Evolutionary conservation across 2,329 filamentous ascomycete species (phyloP).

Genomic region (Fusarium citri): DNA sequence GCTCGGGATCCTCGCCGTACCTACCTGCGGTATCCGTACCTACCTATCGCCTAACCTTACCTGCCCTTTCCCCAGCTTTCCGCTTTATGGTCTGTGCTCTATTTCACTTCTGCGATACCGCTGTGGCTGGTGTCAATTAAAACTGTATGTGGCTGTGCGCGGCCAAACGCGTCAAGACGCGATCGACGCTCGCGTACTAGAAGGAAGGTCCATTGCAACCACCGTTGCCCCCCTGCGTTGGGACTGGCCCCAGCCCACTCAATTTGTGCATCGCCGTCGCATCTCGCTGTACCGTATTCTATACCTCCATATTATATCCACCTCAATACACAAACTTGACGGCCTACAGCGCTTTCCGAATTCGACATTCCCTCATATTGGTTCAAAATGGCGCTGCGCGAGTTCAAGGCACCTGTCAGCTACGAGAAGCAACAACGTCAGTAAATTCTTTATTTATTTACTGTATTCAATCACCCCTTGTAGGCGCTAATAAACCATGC

Average conservation of each 20-base stretch:
- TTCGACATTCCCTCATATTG: conserved; percentile 31
- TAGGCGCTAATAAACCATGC: conserved; percentile 46
- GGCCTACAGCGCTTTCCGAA: conserved; percentile 28
- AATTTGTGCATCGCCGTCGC: conserved; percentile 48
- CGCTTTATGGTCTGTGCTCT: conserved; percentile 11
- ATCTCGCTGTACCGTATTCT: conserved; percentile 21
- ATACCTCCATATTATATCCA: background rate
- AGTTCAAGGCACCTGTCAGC: conserved; percentile 81
- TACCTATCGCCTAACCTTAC: background rate
- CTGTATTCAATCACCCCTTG: conserved; percentile 4
- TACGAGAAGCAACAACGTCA: conserved; percentile 88
- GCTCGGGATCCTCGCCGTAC: conserved; percentile 47
- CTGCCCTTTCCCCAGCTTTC: conserved; percentile 29
- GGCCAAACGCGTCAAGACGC: conserved; percentile 53
- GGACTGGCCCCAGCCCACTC: conserved; percentile 47
- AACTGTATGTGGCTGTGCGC: conserved; percentile 41
- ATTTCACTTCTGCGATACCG: background rate
- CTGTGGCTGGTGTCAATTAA: conserved; percentile 47
- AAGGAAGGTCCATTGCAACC: conserved; percentile 32
- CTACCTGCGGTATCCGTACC: background rate
- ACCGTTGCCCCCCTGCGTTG: conserved; percentile 44
- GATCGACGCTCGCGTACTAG: conserved; percentile 32
- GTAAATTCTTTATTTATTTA: conserved; percentile 44
- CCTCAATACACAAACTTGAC: conserved; percentile 26
- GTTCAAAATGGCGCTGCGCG: conserved; percentile 82